Evolutionary conservation across 2,329 filamentous ascomycete species (phyloP), one percentile per base, ranked within the genome.

Genomic region (Fusarium multiceps): DNA sequence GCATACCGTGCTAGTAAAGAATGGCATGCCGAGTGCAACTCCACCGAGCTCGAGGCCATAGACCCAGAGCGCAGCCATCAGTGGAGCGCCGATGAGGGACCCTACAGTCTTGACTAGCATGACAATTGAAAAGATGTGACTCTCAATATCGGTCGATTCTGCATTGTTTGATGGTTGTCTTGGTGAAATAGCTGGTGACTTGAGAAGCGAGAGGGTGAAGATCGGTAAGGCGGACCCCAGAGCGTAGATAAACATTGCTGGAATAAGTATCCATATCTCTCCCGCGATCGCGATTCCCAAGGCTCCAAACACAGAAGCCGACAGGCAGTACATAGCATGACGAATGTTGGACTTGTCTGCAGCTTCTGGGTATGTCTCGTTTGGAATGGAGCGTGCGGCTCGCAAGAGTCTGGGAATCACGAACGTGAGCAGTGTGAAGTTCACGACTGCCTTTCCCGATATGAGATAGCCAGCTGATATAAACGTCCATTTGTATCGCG

Each of bases 91-190:
- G 0, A 86, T 59, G 12, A 86, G 76, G 9, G 83, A 83, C 6
- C 84, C 84, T 1, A 82, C 74, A 0, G 83, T 84, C 74, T 84
- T 84, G 3, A 84, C 78, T 69, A 86, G 77, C 83, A 86, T 86
- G 16, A 84, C 83, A n/a, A 86, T 80, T 4, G 84, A 83, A 59
- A 85, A 85, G 3, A 85, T 76, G 30, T 83, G 82, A 7, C 77
- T 78, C 28, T 83, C 81, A 0, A 78, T 71, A 16, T 80, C 77
- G 1, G 42, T 59, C 56, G 41, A 37, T 20, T 61, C 47, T 10
- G 21, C 6, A 8, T 21, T 32, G 41, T 55, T 40, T 7, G 58
- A 51, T 2, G 27, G 25, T 10, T 66, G 56, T 1, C 40, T 47
- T 14, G 69, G 57, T 18, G 66, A 77, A 18, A 85, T 75, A 3